phyloP scores from a whole-genome alignment of 1,139 yeast species.

The Hyphopichia pseudoburtonii region DNA sequence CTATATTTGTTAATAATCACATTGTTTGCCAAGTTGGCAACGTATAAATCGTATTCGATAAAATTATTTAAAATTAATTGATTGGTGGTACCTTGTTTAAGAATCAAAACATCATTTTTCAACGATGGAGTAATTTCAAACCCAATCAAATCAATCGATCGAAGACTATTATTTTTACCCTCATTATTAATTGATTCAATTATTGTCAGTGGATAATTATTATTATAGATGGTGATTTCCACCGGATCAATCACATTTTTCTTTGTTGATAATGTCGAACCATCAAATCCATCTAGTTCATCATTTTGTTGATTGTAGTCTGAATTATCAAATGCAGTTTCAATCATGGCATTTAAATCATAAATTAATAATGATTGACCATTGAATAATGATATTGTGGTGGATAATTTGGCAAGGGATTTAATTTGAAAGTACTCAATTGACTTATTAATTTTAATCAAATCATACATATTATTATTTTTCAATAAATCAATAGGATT shows the following conservation, averaged over 20 bases:
- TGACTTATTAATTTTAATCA: conserved; percentile 29
- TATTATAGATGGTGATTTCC: conserved; percentile 21
- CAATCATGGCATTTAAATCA: conserved; percentile 30
- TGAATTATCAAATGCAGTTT: conserved; percentile 20
- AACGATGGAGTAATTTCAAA: conserved; percentile 27
- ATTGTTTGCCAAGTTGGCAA: conserved; percentile 14
- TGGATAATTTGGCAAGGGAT: conserved; percentile 14
- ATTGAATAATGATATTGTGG: conserved; percentile 27
- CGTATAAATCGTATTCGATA: conserved; percentile 39
- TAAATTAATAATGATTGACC: conserved; percentile 32
- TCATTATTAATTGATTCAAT: conserved; percentile 10
- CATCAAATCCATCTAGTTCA: conserved; percentile 22
- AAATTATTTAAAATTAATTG: conserved; percentile 39
- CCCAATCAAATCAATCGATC: conserved; percentile 31
- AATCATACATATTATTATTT: conserved; percentile 36
- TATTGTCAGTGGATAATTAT: conserved; percentile 32
- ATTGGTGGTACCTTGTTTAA: conserved; percentile 28
- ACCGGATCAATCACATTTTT: conserved; percentile 23
- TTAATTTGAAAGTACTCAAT: conserved; percentile 34
- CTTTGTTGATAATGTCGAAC: conserved; percentile 5
- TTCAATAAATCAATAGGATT: conserved; percentile 16
- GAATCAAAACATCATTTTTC: conserved; percentile 18
- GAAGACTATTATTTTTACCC: background rate
- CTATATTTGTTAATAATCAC: conserved; percentile 25
- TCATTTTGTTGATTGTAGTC: conserved; percentile 14